Base-by-base conservation (phyloP, 1,284 basidiomycete genomes). In the Trichosporon sp. region DNA sequence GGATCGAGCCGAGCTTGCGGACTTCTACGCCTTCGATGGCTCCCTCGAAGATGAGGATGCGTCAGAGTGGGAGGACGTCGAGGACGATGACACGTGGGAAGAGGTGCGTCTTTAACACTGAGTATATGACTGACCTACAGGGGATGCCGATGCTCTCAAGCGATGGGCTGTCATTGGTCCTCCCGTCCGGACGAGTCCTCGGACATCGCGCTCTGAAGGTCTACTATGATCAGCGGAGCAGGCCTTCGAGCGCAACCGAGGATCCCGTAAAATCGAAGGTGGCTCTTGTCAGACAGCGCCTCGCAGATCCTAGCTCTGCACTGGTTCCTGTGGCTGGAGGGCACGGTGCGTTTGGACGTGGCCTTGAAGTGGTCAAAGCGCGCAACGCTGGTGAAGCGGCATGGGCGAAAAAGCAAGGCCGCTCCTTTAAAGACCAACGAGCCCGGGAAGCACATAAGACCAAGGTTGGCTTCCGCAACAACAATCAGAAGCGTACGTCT, bases 341-440 rank as follows among this genome's bases (percentile, higher is more conserved):
- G 2, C 91, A 87, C 66, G 92, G 92, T 27, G 91, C 90, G 3
- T 93, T 84, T 74, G 92, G 92, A 2, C 80, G 80, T 9, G 92
- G 92, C 3, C 87, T 86, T 11, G 86, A 92, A 44, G 88, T 93
- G 11, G 85, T 96, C 66, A 92, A 89, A 77, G 94, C 92, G n/a
- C 85, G 92, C 56, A 98, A 98, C 81, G 85, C 86, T 13, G 96
- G 96, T 3, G 95, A 99, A 81, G 96, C 96, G 2, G 86, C 86
- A 65, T 91, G 97, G 81, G 96, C 95, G 14, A 92, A 89, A 49
- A 85, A 91, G 60, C 92, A 96, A 80, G 86, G 92, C 1, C 84
- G 87, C 62, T 89, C 95, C 73, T 92, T 91, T 81, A 84, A 90
- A 65, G 95, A 97, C 75, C 87, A 89, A 74, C 86, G 84, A 68